phyloP scores from a whole-genome alignment of 139 green algal genomes.

The Picochlorum costavermella region DNA sequence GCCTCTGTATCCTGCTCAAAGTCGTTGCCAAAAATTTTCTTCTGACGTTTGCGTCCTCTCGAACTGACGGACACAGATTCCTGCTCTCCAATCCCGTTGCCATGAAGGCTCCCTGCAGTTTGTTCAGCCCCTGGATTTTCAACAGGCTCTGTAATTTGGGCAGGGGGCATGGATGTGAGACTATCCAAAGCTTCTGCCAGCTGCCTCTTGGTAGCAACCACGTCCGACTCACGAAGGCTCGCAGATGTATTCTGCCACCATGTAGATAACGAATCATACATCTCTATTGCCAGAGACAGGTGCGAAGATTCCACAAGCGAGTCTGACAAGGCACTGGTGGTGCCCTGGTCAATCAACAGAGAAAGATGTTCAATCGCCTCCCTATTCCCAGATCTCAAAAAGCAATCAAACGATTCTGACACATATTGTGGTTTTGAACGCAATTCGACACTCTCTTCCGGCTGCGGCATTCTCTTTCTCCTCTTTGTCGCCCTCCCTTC shows the following conservation, averaged over 20 bases:
- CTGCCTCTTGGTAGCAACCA: neutral
- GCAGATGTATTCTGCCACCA: neutral
- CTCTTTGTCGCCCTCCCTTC: neutral
- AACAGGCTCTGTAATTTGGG: neutral
- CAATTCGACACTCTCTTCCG: neutral
- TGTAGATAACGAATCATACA: too few relatives aligned
- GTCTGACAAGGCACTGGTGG: too few relatives aligned
- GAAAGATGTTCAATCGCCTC: too few relatives aligned
- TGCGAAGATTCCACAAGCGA: too few relatives aligned
- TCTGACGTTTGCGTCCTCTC: neutral
- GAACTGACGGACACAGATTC: neutral
- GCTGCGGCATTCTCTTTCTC: neutral
- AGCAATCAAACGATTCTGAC: too few relatives aligned
- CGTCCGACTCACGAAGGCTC: neutral
- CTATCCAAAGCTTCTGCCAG: neutral
- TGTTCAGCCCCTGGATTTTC: conserved; percentile 17
- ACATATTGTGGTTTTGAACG: too few relatives aligned
- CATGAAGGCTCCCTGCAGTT: conserved; percentile 15
- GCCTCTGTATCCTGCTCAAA: conserved; percentile 7
- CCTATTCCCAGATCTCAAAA: too few relatives aligned
- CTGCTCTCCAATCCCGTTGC: conserved; percentile 12
- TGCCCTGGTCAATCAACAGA: too few relatives aligned
- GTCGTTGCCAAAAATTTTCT: conserved; percentile 12
- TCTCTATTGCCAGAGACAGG: too few relatives aligned
- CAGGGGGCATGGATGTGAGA: neutral